Evolutionary conservation across 768 basidiomycete species (phyloP).

Genomic region (Astraeus odoratus): DNA sequence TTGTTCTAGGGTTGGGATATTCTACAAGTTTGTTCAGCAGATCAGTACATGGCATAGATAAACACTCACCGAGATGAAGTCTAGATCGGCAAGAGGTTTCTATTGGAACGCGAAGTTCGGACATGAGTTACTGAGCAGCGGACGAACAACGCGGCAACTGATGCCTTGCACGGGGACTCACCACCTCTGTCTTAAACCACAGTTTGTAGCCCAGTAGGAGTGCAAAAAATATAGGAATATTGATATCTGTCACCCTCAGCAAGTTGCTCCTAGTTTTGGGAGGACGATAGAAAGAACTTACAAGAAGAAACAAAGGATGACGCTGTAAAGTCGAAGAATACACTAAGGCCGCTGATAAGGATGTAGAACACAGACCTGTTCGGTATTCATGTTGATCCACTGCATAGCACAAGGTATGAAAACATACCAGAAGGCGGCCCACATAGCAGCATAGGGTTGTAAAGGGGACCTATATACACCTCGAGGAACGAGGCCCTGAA

Average conservation of each 20-base stretch:
- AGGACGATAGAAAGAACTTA: too few species aligned
- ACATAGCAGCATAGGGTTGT: slow-evolving; percentile 65
- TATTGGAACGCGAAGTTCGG: neutral
- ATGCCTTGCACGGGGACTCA: slow-evolving; percentile 2
- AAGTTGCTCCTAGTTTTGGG: too few species aligned
- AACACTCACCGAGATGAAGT: slow-evolving; percentile 59
- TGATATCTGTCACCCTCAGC: slow-evolving; percentile 29
- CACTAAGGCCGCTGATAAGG: slow-evolving; percentile 46
- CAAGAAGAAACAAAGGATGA: slow-evolving; percentile 40
- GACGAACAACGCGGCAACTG: neutral
- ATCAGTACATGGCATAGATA: too few species aligned
- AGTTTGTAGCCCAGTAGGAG: slow-evolving; percentile 42
- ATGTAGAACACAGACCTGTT: slow-evolving; percentile 41
- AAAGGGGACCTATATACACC: slow-evolving; percentile 56
- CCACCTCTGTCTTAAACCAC: slow-evolving; percentile 16
- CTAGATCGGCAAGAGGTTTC: slow-evolving; percentile 43
- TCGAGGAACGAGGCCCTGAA: slow-evolving; percentile 57
- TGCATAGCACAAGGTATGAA: slow-evolving; percentile 12
- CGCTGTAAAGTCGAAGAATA: slow-evolving; percentile 59
- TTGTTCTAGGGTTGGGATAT: slow-evolving; percentile 64
- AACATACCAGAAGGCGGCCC: slow-evolving; percentile 63
- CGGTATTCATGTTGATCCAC: neutral
- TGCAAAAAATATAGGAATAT: slow-evolving; percentile 33
- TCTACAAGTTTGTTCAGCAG: too few species aligned
- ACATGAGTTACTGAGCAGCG: neutral